Evolutionary conservation across 176 grass and related monocot genomes (phyloP), one percentile per base, ranked within the genome.

Genomic region (Urochloa ruziziensis): DNA sequence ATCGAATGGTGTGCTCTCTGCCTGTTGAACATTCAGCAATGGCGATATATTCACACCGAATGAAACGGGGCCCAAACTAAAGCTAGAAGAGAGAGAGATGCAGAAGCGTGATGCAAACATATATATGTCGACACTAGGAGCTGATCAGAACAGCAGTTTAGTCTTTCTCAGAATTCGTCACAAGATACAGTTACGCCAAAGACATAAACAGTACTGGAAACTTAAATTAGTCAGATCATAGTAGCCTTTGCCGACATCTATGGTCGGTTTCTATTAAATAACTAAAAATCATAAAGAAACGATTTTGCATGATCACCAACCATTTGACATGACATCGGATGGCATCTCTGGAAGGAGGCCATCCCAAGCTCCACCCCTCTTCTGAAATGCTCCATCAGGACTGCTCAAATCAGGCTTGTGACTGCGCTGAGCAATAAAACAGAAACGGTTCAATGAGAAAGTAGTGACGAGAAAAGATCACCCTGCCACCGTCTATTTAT

Each of bases 321-420:
- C 89, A 74, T 78, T 82, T 89, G 84, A 79, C 79, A 81, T 0
- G 86, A 87, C 67, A 94, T 18, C 1, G 91, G 88, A 70, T 84
- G 89, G 75, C 91, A 87, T 74, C 85, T 92, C 44, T 89, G 87
- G 77, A 90, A 85, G 39, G 87, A 76, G 49, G 88, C 74, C 74
- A 69, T 82, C 77, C 91, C 91, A 70, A 92, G 77, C 84, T 92
- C 89, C 18, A 91, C 81, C 40, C 89, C 88, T 65, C 44, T 94
- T 85, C 77, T 90, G 65, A 89, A 86, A 42, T 89, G 79, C 52
- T 94, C 94, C 94, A 97, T 94, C 52, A 36, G 21, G 16, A 4
- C 79, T 29, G 23, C 43, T 74, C 37, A 19, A 43, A 80, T 49
- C 54, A 23, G 63, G 44, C 53, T 81, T 7, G 3, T 15, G 17